A percentile compares a stretch with the other conserved stretches of the same genome.
Conservation (phyloP, 108 stramenopile species). For the Conticribra weissflogii region DNA sequence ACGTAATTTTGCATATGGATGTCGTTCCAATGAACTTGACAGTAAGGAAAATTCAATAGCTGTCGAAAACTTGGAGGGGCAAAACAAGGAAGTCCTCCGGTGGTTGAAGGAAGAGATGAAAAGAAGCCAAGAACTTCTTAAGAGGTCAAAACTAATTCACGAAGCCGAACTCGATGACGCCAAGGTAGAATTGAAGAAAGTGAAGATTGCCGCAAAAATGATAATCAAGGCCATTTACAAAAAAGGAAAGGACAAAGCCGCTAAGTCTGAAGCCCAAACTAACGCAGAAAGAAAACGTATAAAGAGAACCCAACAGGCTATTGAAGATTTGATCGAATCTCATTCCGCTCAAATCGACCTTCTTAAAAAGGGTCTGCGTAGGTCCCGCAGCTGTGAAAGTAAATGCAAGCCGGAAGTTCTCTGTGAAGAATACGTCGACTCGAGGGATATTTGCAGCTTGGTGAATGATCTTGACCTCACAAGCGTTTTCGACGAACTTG, state of each 20-base stretch:
- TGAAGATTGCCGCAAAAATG: constrained; percentile 47
- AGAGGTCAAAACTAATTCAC: constrained; percentile 40
- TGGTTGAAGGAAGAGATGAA: constrained; percentile 52
- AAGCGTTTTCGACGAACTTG: constrained; percentile 44
- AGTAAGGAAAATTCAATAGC: constrained; percentile 5
- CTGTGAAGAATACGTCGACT: constrained; percentile 22
- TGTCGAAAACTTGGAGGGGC: constrained; percentile 24
- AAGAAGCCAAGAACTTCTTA: constrained; percentile 43
- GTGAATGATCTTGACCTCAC: constrained; percentile 35
- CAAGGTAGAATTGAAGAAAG: constrained; percentile 38
- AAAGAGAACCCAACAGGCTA: constrained; percentile 31
- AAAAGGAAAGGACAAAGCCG: constrained; percentile 46
- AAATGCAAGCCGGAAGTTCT: constrained; percentile 13
- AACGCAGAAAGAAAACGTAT: constrained; percentile 34
- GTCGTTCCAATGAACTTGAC: constrained; percentile 18
- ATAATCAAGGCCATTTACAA: constrained; percentile 46
- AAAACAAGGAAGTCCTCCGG: constrained; percentile 42
- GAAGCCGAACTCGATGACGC: constrained; percentile 41
- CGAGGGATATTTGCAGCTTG: constrained; percentile 22
- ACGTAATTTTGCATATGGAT: too few relatives aligned
- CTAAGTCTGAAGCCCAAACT: constrained; percentile 37
- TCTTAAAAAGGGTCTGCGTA: constrained; percentile 23
- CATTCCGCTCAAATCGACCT: constrained; percentile 38
- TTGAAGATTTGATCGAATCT: constrained; percentile 40
- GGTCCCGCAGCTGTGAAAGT: background rate